Percentiles rank a stretch among this genome's conserved stretches.
phyloP scores from a whole-genome alignment of 73 alveolate genomes.

The Symbiodinium natans region DNA sequence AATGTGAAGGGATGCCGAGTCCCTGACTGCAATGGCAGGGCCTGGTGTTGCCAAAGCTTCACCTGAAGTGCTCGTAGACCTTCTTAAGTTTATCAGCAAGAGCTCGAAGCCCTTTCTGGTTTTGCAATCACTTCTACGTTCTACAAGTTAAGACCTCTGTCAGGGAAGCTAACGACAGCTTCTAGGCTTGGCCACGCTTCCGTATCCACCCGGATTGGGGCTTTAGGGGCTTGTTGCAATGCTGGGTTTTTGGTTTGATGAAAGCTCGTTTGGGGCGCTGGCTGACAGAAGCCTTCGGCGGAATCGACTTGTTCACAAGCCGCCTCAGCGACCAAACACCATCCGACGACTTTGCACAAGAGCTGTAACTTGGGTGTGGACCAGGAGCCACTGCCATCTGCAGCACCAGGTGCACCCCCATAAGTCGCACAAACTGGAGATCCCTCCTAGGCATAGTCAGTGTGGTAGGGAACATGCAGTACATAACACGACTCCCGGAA shows the following conservation, averaged over 20 bases:
- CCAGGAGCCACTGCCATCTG: slow-evolving; percentile 84
- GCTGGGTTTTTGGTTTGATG: too few species aligned
- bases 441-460: slow-evolving; percentile 77
- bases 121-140: background rate
- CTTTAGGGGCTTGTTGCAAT: too few species aligned
- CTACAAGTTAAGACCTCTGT: background rate
- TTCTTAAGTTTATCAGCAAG: background rate
- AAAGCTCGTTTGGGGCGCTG: background rate
- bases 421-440: slow-evolving; percentile 85
- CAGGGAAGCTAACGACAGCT: too few species aligned
- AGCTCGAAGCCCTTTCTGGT: background rate
- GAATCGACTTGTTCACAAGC: slow-evolving; percentile 80
- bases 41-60: slow-evolving; percentile 73
- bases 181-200: background rate
- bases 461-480: background rate
- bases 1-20: too few species aligned
- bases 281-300: slow-evolving; percentile 66
- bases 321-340: background rate
- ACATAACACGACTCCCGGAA: background rate
- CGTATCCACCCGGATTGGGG: background rate
- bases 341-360: too few species aligned
- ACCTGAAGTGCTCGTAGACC: too few species aligned
- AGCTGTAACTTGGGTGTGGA: background rate
- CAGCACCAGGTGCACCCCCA: slow-evolving; percentile 89
- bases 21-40: slow-evolving; percentile 38